These are phyloP conservation scores for Cetraspora pellucida DNA, from an alignment of 192 early-diverging fungal species.

Conservation along the genomic window DNA sequence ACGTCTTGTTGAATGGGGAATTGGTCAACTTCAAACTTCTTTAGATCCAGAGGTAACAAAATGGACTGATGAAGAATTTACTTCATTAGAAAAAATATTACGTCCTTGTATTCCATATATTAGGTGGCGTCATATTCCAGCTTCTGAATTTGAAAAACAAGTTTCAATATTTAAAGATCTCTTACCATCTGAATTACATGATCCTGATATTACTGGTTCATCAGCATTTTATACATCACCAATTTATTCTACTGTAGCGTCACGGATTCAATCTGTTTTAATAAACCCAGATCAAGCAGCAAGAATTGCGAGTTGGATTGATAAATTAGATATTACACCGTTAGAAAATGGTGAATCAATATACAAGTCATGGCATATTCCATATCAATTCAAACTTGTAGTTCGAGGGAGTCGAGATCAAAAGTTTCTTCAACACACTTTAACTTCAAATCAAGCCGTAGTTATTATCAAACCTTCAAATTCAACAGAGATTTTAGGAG, in stretches of 20 bases:
- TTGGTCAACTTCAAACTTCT: background rate
- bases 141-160: constrained; percentile 10
- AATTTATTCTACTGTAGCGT: background rate
- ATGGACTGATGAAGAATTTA: constrained; percentile 18
- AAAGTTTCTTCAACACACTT: constrained; percentile 2
- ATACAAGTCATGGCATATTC: too few species aligned
- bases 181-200: background rate
- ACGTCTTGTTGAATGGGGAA: constrained; percentile 16
- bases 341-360: background rate
- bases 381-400: constrained; percentile 11
- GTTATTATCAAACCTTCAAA: constrained; percentile 17
- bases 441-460: background rate
- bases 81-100: constrained; percentile 3
- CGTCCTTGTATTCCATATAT: constrained; percentile 6
- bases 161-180: constrained; percentile 3
- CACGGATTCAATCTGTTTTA: constrained; percentile 12
- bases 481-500: constrained; percentile 9
- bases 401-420: constrained; percentile 16
- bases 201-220: background rate
- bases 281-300: constrained; percentile 11
- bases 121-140: constrained; percentile 6
- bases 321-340: constrained; percentile 4
- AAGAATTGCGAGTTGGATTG: constrained; percentile 29
- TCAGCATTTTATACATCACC: background rate
- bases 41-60: background rate